Evolutionary conservation across 1,284 basidiomycete genomes (phyloP).

Genomic region (Hypsizygus ulmarius): DNA sequence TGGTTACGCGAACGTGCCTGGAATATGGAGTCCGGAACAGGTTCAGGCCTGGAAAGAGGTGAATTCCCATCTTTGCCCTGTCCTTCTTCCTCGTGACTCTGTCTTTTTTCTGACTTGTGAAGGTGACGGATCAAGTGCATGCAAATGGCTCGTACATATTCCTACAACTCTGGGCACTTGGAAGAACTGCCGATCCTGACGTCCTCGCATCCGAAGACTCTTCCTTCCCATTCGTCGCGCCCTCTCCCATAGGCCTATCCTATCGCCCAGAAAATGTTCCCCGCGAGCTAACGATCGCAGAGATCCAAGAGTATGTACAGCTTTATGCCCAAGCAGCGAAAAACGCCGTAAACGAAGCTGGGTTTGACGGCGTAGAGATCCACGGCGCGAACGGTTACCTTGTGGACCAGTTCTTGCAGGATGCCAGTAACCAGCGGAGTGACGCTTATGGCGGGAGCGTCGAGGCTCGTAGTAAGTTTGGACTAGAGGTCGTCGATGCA

Average conservation of each 20-base stretch:
- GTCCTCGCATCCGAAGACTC: slow-evolving; percentile 14
- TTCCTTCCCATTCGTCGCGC: slow-evolving; percentile 29
- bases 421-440: slow-evolving; percentile 44
- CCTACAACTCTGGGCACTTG: slow-evolving; percentile 25
- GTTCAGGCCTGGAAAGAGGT: slow-evolving; percentile 46
- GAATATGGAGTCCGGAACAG: slow-evolving; percentile 44
- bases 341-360: slow-evolving; percentile 40
- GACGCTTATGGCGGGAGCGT: slow-evolving; percentile 47
- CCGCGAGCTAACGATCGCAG: slow-evolving; percentile 32
- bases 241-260: slow-evolving; percentile 35
- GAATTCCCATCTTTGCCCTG: slow-evolving; percentile 1
- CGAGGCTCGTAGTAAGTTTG: slow-evolving; percentile 47
- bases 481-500: slow-evolving; percentile 38
- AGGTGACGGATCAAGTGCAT: slow-evolving; percentile 31
- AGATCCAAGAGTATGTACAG: slow-evolving; percentile 42
- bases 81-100: neutral
- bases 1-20: slow-evolving; percentile 37
- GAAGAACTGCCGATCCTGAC: slow-evolving; percentile 16
- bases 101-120: neutral
- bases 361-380: slow-evolving; percentile 46
- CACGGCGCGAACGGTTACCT: slow-evolving; percentile 40
- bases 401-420: slow-evolving; percentile 41
- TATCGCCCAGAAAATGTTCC: slow-evolving; percentile 29
- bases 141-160: slow-evolving; percentile 24
- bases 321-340: slow-evolving; percentile 36